A percentile compares a stretch with the other conserved stretches of the same genome.
Evolutionary conservation across 495 filamentous ascomycete genomes (phyloP).

Genomic region (Lasiosphaeriaceae sp.): DNA sequence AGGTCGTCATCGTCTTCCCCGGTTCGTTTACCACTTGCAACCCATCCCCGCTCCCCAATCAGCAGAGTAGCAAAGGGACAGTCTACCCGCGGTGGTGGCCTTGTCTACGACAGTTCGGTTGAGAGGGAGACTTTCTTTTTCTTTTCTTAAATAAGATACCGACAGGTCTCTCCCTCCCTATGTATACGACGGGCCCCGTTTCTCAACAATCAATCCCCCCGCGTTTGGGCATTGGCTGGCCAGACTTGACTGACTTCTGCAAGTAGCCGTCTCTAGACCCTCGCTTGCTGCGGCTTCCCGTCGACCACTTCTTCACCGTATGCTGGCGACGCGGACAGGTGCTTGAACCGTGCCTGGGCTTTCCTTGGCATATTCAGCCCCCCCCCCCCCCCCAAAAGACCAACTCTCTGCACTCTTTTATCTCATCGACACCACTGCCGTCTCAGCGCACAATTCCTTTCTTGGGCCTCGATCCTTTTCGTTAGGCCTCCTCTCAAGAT

Average conservation of each 20-base stretch:
- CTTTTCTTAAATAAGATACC: not conserved
- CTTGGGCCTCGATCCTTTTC: not conserved
- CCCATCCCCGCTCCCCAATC: not conserved
- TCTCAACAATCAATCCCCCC: not conserved
- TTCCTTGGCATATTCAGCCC: slow-evolving; percentile 6
- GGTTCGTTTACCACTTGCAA: slow-evolving; percentile 6
- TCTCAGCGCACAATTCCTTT: not conserved
- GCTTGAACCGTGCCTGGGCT: not conserved
- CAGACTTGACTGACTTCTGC: slow-evolving; percentile 14
- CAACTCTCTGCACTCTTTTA: not conserved
- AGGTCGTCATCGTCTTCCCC: slow-evolving; percentile 9
- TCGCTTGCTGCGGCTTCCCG: slow-evolving; percentile 25
- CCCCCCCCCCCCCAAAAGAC: no score
- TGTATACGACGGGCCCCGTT: not conserved
- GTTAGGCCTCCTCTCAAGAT: slow-evolving; percentile 24
- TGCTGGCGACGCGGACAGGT: slow-evolving; percentile 7
- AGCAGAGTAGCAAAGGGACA: no score
- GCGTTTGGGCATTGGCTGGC: not conserved
- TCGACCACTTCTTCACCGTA: slow-evolving; percentile 15
- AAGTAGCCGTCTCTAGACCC: slow-evolving; percentile 19
- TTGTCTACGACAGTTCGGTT: no score
- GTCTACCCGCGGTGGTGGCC: no score
- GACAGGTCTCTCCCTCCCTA: not conserved
- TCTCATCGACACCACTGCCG: not conserved
- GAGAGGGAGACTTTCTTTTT: no score